These are phyloP conservation scores for Cyberlindnera euphorbiae DNA, from an alignment of 805 yeast species.

Conservation along the genomic window DNA sequence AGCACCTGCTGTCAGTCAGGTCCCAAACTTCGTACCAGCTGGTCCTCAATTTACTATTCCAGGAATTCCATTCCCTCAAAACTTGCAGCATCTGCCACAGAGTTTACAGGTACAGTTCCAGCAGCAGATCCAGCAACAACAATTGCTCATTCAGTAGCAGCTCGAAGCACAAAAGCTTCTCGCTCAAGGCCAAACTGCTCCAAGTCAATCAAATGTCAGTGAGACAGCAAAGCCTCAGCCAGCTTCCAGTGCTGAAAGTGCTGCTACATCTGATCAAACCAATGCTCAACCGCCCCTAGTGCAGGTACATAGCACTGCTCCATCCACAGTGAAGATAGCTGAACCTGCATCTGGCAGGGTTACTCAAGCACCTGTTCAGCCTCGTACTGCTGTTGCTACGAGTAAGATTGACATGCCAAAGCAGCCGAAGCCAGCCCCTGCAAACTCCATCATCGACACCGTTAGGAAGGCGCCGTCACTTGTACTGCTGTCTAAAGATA, in stretches of 20 bases:
- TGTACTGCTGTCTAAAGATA: constrained; percentile 23
- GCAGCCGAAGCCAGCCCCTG: constrained; percentile 22
- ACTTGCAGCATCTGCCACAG: constrained; percentile 20
- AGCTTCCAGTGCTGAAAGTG: not conserved
- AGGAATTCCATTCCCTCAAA: constrained; percentile 20
- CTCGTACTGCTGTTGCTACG: no score
- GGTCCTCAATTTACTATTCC: constrained; percentile 15
- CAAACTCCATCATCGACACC: constrained; percentile 19
- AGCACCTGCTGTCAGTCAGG: constrained; percentile 18
- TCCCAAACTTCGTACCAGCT: constrained; percentile 22
- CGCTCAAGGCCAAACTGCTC: constrained; percentile 2
- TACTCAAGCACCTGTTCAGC: no score
- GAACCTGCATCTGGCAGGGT: no score
- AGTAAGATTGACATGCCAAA: constrained; percentile 9
- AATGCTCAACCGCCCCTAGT: no score
- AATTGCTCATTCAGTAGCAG: constrained; percentile 13
- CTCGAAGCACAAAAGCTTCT: constrained; percentile 1
- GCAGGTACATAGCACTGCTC: no score
- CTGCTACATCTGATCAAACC: no score
- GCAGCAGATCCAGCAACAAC: constrained; percentile 23
- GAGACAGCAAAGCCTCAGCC: not conserved
- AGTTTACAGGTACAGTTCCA: constrained; percentile 22
- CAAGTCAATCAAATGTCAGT: constrained; percentile 1
- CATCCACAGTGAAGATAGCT: no score
- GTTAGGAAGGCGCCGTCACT: constrained; percentile 21